These are phyloP conservation scores for Westerdykella sp. DNA, from an alignment of 2,329 filamentous ascomycete species.

Conservation along the genomic window DNA sequence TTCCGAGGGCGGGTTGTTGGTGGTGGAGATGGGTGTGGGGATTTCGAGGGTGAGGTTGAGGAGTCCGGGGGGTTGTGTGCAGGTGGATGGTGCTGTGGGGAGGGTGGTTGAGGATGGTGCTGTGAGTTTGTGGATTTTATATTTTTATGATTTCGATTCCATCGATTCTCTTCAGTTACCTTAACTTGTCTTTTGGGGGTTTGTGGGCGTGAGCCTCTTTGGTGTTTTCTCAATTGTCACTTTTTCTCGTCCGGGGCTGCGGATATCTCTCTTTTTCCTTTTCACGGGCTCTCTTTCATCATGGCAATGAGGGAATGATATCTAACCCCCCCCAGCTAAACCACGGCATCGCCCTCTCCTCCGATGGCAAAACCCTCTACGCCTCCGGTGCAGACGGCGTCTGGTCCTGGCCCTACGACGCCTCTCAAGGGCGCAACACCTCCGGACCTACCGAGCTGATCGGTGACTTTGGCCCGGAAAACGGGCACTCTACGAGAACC, in stretches of 20 bases:
- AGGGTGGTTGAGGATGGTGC: conserved; percentile 22
- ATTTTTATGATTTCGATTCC: no score
- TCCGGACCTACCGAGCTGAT: conserved; percentile 51
- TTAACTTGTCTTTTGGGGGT: no score
- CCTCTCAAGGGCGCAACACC: conserved; percentile 41
- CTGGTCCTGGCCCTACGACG: conserved; percentile 60
- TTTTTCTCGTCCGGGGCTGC: no score
- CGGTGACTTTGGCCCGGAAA: conserved; percentile 51
- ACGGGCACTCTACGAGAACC: conserved; percentile 61
- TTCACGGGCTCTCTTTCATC: no score
- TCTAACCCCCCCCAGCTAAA: conserved; percentile 36
- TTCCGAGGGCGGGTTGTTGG: conserved; percentile 43
- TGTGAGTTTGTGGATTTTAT: conserved; percentile 19
- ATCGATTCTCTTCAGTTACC: no score
- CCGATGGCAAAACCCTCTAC: conserved; percentile 47
- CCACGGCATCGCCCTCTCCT: conserved; percentile 47
- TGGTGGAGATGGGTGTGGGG: conserved; percentile 41
- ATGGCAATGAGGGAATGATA: not conserved
- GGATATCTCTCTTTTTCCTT: no score
- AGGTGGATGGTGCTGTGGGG: conserved; percentile 15
- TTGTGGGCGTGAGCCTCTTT: no score
- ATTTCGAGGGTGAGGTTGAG: conserved; percentile 36
- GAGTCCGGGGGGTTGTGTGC: conserved; percentile 26
- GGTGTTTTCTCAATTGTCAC: no score
- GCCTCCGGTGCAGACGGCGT: conserved; percentile 55